phyloP scores from a whole-genome alignment of 2,329 filamentous ascomycete genomes.

The Dothistroma pini region DNA sequence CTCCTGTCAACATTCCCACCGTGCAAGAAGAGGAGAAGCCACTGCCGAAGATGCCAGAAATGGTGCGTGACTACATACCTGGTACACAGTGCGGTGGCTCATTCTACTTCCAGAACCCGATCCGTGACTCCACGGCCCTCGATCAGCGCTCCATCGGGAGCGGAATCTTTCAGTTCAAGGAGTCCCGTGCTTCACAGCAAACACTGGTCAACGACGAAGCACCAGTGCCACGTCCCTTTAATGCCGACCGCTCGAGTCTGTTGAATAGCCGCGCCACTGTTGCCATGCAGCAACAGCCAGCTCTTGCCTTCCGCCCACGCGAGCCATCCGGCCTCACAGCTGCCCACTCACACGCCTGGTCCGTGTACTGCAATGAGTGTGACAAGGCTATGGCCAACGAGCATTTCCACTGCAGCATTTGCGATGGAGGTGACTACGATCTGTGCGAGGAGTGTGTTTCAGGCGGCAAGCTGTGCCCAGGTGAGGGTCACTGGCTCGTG shows the following conservation, averaged over 20 bases:
- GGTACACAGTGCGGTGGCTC: slow-evolving; percentile 8
- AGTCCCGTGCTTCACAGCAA: slow-evolving; percentile 33
- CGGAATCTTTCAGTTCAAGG: slow-evolving; percentile 39
- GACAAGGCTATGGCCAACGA: slow-evolving; percentile 70
- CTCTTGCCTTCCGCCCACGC: slow-evolving; percentile 41
- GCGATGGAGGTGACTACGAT: slow-evolving; percentile 91
- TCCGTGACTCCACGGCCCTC: slow-evolving; percentile 28
- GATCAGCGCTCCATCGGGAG: slow-evolving; percentile 33
- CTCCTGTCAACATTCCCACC: slow-evolving; percentile 18
- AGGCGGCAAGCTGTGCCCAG: slow-evolving; percentile 71
- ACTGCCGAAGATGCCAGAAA: slow-evolving; percentile 10
- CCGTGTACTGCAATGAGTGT: slow-evolving; percentile 93
- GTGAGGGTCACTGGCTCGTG: slow-evolving; percentile 85
- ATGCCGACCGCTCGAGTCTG: slow-evolving; percentile 25
- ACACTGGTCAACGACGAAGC: slow-evolving; percentile 29
- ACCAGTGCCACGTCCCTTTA: slow-evolving; percentile 42
- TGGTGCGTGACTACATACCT: background rate
- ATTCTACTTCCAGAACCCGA: slow-evolving; percentile 17
- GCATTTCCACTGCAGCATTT: slow-evolving; percentile 93
- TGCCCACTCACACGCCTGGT: slow-evolving; percentile 53
- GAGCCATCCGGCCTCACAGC: slow-evolving; percentile 32
- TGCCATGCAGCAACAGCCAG: slow-evolving; percentile 20
- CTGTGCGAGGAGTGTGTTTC: slow-evolving; percentile 79
- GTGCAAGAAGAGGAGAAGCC: slow-evolving; percentile 18
- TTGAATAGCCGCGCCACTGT: slow-evolving; percentile 20